phyloP scores from a whole-genome alignment of 129 eudicot species.

The Saussurea involucrata region DNA sequence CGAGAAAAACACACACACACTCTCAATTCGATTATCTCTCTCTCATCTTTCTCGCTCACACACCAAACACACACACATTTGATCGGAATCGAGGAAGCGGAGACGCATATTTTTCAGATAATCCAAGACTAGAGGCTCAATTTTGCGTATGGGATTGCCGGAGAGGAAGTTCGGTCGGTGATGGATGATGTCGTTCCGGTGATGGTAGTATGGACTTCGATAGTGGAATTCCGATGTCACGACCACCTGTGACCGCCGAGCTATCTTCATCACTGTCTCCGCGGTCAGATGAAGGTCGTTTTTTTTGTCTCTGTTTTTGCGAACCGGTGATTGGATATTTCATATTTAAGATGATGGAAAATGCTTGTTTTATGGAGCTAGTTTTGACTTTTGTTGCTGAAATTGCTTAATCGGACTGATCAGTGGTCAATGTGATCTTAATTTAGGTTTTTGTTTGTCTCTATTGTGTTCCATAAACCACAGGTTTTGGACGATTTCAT shows the following conservation, averaged over 20 bases:
- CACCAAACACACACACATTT: constrained; percentile 15
- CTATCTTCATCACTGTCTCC: constrained; percentile 30
- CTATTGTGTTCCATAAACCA: background rate
- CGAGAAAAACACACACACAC: constrained; percentile 14
- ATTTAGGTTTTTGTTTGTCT: background rate
- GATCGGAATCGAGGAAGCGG: constrained; percentile 8
- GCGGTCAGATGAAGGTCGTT: constrained; percentile 39
- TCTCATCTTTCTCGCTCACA: constrained; percentile 22
- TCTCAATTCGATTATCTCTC: constrained; percentile 7
- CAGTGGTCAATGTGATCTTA: constrained; percentile 19
- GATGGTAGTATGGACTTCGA: constrained; percentile 35
- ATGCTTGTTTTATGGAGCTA: background rate
- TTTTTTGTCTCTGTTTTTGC: background rate
- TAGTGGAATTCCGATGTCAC: constrained; percentile 51
- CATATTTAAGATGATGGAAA: background rate
- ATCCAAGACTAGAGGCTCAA: background rate
- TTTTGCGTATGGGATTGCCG: constrained; percentile 23
- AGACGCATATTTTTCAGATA: background rate
- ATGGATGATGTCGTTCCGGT: constrained; percentile 23
- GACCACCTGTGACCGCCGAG: constrained; percentile 35
- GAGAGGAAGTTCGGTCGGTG: constrained; percentile 20
- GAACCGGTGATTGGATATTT: background rate
- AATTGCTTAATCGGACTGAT: constrained; percentile 1
- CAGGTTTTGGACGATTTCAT: background rate
- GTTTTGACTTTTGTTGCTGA: constrained; percentile 16